Evolutionary conservation across 139 green algal species (phyloP).

Genomic region (Deuterostichococcus epilithicus): DNA sequence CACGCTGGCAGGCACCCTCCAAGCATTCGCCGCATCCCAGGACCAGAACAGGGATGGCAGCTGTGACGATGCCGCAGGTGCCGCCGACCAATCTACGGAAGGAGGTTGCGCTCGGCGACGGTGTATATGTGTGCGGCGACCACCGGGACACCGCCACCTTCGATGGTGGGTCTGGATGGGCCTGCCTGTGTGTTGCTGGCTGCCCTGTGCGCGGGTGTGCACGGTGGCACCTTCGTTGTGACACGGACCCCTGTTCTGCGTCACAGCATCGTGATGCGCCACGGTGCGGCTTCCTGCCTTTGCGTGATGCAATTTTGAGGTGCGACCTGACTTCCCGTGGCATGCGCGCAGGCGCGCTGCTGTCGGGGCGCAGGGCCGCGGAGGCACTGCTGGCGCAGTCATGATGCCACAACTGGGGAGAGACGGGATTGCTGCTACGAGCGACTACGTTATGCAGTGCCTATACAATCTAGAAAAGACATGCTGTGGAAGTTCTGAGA

Average conservation of each 20-base stretch:
- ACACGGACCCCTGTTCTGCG: not conserved
- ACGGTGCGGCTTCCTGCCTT: too few relatives aligned
- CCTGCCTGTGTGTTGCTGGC: not conserved
- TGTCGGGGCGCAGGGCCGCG: conserved; percentile 67
- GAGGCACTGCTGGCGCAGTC: conserved; percentile 58
- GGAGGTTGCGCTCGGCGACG: conserved; percentile 52
- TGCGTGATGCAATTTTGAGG: too few relatives aligned
- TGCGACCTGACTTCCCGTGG: too few relatives aligned
- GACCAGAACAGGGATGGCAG: not conserved
- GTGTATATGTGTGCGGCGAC: conserved; percentile 85
- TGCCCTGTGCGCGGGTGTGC: not conserved
- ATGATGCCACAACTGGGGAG: not conserved
- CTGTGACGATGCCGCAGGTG: conserved; percentile 30
- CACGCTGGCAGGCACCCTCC: too few relatives aligned
- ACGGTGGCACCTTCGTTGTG: too few relatives aligned
- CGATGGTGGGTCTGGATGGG: conserved; percentile 41
- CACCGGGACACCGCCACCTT: conserved; percentile 85
- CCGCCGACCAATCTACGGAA: conserved; percentile 75
- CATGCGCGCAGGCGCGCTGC: conserved; percentile 52
- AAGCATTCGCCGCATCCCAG: not conserved
- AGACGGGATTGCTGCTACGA: not conserved
- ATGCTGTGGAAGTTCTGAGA: too few relatives aligned
- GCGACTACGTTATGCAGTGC: too few relatives aligned
- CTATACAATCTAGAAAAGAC: too few relatives aligned
- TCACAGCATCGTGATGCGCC: not conserved